Base-by-base conservation (phyloP, 2,329 filamentous ascomycete species). In the Pseudogymnoascus sp. region DNA sequence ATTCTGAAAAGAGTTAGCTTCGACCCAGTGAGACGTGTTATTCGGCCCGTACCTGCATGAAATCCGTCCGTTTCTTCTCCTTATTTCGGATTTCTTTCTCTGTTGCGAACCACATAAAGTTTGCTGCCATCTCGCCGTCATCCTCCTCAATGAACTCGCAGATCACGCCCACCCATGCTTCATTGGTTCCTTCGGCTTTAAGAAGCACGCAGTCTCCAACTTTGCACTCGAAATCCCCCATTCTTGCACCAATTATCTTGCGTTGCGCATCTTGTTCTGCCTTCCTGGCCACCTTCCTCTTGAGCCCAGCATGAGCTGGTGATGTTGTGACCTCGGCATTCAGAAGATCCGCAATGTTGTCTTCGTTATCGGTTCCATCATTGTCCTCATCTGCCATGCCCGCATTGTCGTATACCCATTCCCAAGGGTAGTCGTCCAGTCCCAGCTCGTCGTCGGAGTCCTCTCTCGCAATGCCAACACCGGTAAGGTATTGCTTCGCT, bases 91-190 rank as follows among this genome's bases (percentile, higher is more conserved):
- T 91, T 76, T 97, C 93, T 70, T 89, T 90, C 70, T 96, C 90
- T 0, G 90, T 91, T 0, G 90, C 92, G 73, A 99, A 97, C 94
- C 94, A 99, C 82, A 97, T 88, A 72, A 99, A 94, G 66, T 88
- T 89, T 63, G 90, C 93, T 25, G 87, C 86, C 79, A 91, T 97
- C 47, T 89, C 84, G 3, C 85, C 87, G 18, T 90, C 82, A 53
- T 89, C 86, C 33, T 87, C 84, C 53, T 93, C 86, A 40, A 87
- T 73, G 68, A 99, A 96, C 47, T 90, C 87, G 70, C 88, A 89
- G 61, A 97, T 88, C 66, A 99, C 86, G 35, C 91, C 94, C 2
- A 95, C 89, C 92, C 94, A 99, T 10, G 92, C 89, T 70, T 95
- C 91, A 67, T 91, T 91, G 42, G 85, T 84, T 3, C 90, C 91